These are phyloP conservation scores for Arthrinium puccinioides DNA, from an alignment of 2,329 filamentous ascomycete species.

Conservation along the genomic window DNA sequence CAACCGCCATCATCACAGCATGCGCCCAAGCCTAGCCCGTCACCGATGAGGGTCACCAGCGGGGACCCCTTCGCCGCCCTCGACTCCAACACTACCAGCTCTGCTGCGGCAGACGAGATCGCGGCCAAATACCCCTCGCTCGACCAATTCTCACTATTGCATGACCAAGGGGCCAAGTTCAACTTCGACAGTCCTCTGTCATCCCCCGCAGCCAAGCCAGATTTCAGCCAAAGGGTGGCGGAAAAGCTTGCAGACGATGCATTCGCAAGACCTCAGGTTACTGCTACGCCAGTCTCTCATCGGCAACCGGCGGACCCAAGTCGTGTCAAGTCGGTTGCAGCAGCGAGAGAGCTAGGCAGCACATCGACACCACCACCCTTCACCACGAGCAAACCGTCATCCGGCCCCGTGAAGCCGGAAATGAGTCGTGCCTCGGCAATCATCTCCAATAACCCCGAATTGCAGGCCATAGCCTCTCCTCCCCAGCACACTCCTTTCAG, in stretches of 20 bases:
- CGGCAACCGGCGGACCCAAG: slow-evolving; percentile 23
- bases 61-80: slow-evolving; percentile 88
- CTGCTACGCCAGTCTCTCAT: slow-evolving; percentile 17
- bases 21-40: slow-evolving; percentile 52
- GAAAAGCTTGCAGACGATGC: slow-evolving; percentile 79
- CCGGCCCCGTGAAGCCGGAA: slow-evolving; percentile 35
- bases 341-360: slow-evolving; percentile 13
- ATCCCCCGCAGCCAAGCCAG: slow-evolving; percentile 37
- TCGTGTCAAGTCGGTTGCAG: slow-evolving; percentile 19
- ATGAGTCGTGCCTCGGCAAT: slow-evolving; percentile 58
- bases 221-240: slow-evolving; percentile 59
- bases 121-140: slow-evolving; percentile 82
- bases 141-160: slow-evolving; percentile 85
- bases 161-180: slow-evolving; percentile 78
- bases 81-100: slow-evolving; percentile 54
- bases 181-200: slow-evolving; percentile 63
- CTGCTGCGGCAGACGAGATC: slow-evolving; percentile 64
- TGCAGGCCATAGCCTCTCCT: slow-evolving; percentile 46
- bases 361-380: slow-evolving; percentile 25
- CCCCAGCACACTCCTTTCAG: slow-evolving; percentile 23
- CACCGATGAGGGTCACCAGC: slow-evolving; percentile 60
- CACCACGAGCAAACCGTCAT: slow-evolving; percentile 25
- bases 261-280: slow-evolving; percentile 48
- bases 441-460: slow-evolving; percentile 54
- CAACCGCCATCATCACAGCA: slow-evolving; percentile 27